Percentiles rank a stretch among this genome's conserved stretches.
phyloP scores from a whole-genome alignment of 192 early-diverging fungal genomes.

The Coemansia sp. region DNA sequence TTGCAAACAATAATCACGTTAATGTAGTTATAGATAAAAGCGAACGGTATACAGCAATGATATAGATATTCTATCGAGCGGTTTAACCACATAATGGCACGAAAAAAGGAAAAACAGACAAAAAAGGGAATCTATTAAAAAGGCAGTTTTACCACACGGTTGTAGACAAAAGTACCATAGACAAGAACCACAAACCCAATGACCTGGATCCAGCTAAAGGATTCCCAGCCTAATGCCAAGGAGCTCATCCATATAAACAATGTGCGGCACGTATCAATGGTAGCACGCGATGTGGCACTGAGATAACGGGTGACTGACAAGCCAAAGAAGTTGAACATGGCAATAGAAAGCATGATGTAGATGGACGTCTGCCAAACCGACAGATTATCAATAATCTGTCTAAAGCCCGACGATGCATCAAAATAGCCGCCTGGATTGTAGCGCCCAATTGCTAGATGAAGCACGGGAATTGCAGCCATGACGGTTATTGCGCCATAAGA shows the following conservation, averaged over 20 bases:
- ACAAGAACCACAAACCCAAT: slow-evolving; percentile 74
- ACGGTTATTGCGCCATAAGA: slow-evolving; percentile 81
- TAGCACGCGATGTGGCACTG: slow-evolving; percentile 87
- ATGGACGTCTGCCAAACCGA: slow-evolving; percentile 72
- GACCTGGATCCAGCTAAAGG: slow-evolving; percentile 90
- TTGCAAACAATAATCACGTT: not conserved
- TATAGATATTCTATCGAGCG: too few species aligned
- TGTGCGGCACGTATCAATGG: slow-evolving; percentile 95
- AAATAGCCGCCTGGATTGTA: slow-evolving; percentile 76
- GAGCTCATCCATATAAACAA: slow-evolving; percentile 95
- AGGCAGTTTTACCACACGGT: slow-evolving; percentile 76
- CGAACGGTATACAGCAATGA: too few species aligned
- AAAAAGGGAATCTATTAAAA: slow-evolving; percentile 24
- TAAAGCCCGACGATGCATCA: slow-evolving; percentile 73
- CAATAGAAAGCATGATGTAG: slow-evolving; percentile 86
- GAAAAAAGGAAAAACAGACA: not conserved
- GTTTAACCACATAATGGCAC: too few species aligned
- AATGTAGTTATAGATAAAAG: not conserved
- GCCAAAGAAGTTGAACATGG: slow-evolving; percentile 97
- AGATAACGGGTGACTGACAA: slow-evolving; percentile 84
- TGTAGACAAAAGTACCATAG: slow-evolving; percentile 87
- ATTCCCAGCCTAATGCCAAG: slow-evolving; percentile 92
- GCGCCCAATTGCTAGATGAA: slow-evolving; percentile 71
- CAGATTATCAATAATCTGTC: slow-evolving; percentile 65
- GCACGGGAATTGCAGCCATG: slow-evolving; percentile 67